Evolutionary conservation across 352 stramenopile genomes (phyloP), one percentile per base, ranked within the genome.

Genomic region (Phytopythium boreale): DNA sequence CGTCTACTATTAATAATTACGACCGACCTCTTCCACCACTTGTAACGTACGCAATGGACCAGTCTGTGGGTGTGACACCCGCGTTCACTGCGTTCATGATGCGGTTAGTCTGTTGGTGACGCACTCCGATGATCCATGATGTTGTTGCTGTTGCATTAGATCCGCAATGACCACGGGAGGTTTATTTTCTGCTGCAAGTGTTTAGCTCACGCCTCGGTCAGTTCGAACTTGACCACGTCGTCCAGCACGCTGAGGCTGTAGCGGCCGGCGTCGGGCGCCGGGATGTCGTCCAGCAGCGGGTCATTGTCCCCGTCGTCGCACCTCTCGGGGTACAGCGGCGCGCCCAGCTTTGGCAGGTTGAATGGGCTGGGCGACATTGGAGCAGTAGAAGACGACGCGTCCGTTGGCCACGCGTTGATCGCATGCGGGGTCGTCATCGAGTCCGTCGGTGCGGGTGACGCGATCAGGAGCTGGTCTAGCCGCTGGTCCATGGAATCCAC

Each of bases 221-320:
- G 68, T 64, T 80, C 67, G 67, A 80, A 80, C 62, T 75, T 63
- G 63, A 80, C 75, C 39, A 80, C 64, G 43, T 77, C 73, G 63
- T 80, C 73, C 58, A 80, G 57, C 59, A 80, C 55, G 41, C 73
- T 77, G 64, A 80, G 76, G 51, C 73, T 80, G 56, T 71, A 75
- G 41, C 72, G 70, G 31, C 55, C 29, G 24, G 74, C 67, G 44
- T 77, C 73, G 8, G 39, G 58, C 29, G 66, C 64, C 7, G 59
- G 34, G 4, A 36, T 24, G 44, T 63, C 56, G 36, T 68, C 71
- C 29, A 64, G 46, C 55, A 64, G 43, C 31, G 58, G n/a, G 27
- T 67, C 67, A 36, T 71, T 70, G 27, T 68, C 64, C 20, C 68
- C 24, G 60, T 73, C 68, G 41, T 62, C 64, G 9, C 41, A 26